Percentiles rank a stretch among this genome's conserved stretches.
phyloP scores from a whole-genome alignment of 805 yeast species.

The Lipomyces kockii region DNA sequence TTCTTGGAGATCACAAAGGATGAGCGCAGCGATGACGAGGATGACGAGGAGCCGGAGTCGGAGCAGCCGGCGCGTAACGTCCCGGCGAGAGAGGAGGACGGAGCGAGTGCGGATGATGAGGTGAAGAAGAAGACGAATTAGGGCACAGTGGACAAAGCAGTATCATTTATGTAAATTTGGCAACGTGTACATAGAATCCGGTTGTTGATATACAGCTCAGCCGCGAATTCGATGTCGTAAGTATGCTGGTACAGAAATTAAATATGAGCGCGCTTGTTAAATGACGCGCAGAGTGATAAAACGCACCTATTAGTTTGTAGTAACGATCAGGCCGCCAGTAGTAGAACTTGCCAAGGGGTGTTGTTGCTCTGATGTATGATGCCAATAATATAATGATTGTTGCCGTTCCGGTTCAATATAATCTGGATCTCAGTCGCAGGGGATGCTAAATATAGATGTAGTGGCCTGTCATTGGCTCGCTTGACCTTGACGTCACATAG shows the following conservation, averaged over 20 bases:
- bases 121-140: constrained; percentile 3
- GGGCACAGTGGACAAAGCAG: background rate
- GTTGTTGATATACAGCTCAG: background rate
- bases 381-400: no score
- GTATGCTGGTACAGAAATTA: background rate
- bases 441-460: no score
- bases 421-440: no score
- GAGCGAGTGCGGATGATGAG: background rate
- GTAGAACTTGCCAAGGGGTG: no score
- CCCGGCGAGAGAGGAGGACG: background rate
- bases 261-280: background rate
- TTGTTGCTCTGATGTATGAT: no score
- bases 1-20: constrained; percentile 67
- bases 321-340: no score
- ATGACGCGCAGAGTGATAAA: background rate
- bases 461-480: no score
- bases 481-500: background rate
- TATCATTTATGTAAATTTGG: background rate
- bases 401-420: no score
- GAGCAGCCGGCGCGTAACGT: background rate
- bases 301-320: background rate
- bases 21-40: constrained; percentile 87
- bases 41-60: constrained; percentile 48
- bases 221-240: background rate
- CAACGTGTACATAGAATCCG: background rate